Percentiles rank a stretch among this genome's conserved stretches.
Evolutionary conservation across 805 yeast genomes (phyloP).

Genomic region (Schwanniomyces occidentalis): DNA sequence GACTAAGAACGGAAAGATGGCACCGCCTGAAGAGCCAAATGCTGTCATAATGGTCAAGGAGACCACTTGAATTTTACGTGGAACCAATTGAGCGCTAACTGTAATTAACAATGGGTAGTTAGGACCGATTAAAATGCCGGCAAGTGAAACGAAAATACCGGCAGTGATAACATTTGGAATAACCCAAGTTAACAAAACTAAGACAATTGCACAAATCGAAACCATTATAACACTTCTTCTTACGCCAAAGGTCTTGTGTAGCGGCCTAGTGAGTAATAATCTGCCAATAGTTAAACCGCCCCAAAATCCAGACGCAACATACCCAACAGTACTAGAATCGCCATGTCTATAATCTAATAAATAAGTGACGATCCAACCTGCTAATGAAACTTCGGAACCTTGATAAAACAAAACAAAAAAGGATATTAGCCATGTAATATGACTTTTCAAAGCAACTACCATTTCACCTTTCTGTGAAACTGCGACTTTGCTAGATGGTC

Average conservation of each 20-base stretch:
- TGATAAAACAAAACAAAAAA: constrained; percentile 59
- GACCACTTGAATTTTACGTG: constrained; percentile 51
- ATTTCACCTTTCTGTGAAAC: constrained; percentile 19
- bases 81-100: constrained; percentile 43
- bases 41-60: constrained; percentile 54
- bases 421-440: constrained; percentile 50
- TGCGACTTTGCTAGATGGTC: neutral
- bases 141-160: constrained; percentile 46
- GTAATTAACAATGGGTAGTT: constrained; percentile 54
- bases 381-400: constrained; percentile 69
- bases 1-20: constrained; percentile 53
- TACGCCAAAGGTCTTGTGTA: constrained; percentile 42
- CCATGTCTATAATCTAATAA: constrained; percentile 57
- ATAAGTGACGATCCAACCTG: constrained; percentile 71
- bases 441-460: constrained; percentile 38
- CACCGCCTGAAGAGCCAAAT: constrained; percentile 60
- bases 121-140: constrained; percentile 69
- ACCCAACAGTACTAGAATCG: constrained; percentile 49
- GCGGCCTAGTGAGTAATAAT: constrained; percentile 43
- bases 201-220: constrained; percentile 31
- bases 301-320: constrained; percentile 74
- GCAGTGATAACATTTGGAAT: constrained; percentile 45
- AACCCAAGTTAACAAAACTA: constrained; percentile 49
- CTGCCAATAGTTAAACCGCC: constrained; percentile 68
- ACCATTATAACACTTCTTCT: constrained; percentile 45